These are phyloP conservation scores for Solanum aculeatissimum DNA, from an alignment of 305 asterid species.

Conservation along the genomic window DNA sequence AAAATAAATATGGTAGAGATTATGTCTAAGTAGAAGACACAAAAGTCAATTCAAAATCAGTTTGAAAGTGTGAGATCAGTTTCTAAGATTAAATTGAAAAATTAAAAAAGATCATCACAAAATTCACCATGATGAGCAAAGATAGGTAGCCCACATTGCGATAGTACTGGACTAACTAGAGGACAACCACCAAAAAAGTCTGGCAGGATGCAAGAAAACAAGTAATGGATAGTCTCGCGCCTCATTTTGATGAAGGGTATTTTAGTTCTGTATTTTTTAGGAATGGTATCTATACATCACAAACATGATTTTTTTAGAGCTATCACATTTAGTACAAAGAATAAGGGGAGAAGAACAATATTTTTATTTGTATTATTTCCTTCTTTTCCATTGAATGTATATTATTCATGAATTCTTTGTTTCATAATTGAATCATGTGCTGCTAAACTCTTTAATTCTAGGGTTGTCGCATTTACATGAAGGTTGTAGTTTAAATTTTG, in stretches of 20 bases:
- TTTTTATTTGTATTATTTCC: not conserved
- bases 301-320: not conserved
- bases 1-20: no score
- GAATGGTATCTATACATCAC: not conserved
- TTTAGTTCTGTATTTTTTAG: no score
- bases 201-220: not conserved
- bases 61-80: not conserved
- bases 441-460: not conserved
- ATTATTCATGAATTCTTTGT: not conserved
- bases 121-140: not conserved
- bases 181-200: not conserved
- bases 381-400: not conserved
- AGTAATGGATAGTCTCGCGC: not conserved
- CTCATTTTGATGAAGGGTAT: not conserved
- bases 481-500: not conserved
- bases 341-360: not conserved
- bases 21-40: not conserved
- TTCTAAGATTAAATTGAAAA: not conserved
- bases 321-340: not conserved
- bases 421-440: not conserved
- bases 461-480: not conserved
- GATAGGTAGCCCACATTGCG: not conserved
- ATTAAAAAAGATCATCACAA: not conserved
- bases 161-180: not conserved
- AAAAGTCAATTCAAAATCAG: not conserved